phyloP scores from a whole-genome alignment of 306 rosid species.

The Neltuma alba region DNA sequence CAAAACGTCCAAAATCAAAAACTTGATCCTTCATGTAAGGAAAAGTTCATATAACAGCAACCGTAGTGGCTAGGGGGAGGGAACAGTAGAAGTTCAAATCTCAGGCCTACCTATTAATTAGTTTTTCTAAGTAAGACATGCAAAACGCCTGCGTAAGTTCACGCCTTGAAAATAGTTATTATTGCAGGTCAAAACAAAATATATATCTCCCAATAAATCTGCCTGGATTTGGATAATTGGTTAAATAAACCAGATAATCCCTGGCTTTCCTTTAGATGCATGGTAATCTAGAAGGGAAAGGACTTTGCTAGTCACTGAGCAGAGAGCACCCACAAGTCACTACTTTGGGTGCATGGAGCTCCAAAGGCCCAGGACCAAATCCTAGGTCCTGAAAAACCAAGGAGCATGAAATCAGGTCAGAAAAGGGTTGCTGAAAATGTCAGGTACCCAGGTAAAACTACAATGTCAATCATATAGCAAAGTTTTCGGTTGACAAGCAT shows the following conservation, averaged over 20 bases:
- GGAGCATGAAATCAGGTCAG: constrained; percentile 22
- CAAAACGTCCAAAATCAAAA: background rate
- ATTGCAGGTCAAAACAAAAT: background rate
- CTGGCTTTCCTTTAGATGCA: background rate
- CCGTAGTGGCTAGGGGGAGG: background rate
- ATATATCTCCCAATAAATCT: background rate
- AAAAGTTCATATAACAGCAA: background rate
- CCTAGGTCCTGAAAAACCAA: constrained; percentile 24
- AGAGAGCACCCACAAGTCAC: constrained; percentile 2
- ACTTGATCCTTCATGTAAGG: background rate
- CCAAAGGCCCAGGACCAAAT: constrained; percentile 7
- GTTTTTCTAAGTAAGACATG: background rate
- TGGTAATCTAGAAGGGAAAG: constrained; percentile 3
- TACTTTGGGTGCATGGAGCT: constrained; percentile 19
- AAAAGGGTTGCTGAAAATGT: constrained; percentile 2
- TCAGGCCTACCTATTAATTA: background rate
- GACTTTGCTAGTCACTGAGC: background rate
- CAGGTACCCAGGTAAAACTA: background rate
- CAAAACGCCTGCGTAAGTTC: background rate
- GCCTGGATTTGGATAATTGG: background rate
- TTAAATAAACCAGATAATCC: background rate
- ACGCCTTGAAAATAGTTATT: background rate
- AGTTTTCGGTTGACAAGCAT: constrained; percentile 46
- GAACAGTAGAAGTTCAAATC: background rate
- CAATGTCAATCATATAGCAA: constrained; percentile 16